Evolutionary conservation across 2,329 filamentous ascomycete species (phyloP).

Genomic region (Cladophialophora chaetospira): DNA sequence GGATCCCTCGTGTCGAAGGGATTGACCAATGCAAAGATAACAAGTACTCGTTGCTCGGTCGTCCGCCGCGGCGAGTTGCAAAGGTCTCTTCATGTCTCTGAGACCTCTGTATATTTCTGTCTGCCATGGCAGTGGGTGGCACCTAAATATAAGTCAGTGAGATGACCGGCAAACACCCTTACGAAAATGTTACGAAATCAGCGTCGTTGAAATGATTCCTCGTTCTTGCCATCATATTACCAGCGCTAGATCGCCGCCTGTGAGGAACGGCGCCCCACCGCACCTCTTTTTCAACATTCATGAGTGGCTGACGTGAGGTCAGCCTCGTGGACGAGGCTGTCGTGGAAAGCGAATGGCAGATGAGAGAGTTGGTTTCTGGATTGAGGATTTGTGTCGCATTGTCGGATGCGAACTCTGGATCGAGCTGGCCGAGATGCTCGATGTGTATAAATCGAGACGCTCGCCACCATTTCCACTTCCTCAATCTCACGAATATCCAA

Average conservation of each 20-base stretch:
- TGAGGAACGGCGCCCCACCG: background rate
- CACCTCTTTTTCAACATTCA: background rate
- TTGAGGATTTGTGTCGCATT: background rate
- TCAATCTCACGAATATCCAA: too few species aligned
- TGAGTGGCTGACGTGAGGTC: constrained; percentile 17
- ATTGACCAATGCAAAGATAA: too few species aligned
- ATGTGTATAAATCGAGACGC: background rate
- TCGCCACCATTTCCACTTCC: too few species aligned
- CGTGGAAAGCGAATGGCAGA: background rate
- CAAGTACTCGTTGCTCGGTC: too few species aligned
- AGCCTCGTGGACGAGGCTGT: constrained; percentile 1
- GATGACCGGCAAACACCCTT: background rate
- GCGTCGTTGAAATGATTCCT: background rate
- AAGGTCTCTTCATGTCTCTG: background rate
- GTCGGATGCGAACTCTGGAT: background rate
- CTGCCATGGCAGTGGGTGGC: too few species aligned
- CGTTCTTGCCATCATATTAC: background rate
- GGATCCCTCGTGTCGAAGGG: too few species aligned
- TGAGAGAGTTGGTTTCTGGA: background rate
- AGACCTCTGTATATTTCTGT: too few species aligned
- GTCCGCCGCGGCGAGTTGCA: background rate
- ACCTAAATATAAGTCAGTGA: constrained; percentile 1
- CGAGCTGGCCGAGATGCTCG: too few species aligned
- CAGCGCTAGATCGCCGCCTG: constrained; percentile 3
- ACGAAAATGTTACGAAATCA: background rate